Base-by-base conservation (phyloP, 257 asterid genomes). In the Ilex aquifolium region DNA sequence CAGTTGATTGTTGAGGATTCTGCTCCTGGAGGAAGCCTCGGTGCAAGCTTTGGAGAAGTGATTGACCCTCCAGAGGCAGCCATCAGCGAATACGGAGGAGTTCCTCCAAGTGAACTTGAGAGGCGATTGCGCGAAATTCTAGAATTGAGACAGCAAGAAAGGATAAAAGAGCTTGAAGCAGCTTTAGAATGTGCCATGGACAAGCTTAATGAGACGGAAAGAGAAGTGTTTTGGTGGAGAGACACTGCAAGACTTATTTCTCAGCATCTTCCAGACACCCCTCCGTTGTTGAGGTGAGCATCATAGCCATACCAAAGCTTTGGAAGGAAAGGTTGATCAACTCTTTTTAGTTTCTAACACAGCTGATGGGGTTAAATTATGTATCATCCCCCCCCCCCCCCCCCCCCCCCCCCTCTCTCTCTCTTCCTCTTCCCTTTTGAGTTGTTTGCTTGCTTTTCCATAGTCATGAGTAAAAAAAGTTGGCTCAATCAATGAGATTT, bases 141-240 rank as follows among this genome's bases (percentile, higher is more conserved):
- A 69, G 85, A 81, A 69, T 59, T 50, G 32, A 79, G 89, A 69
- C 95, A 81, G 72, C 59, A 82, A 54, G 86, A 84, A 40, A 79
- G 76, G 70, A 89, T 89, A 54, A 64, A 55, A 49, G 91, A 83
- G 67, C 85, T 89, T 7, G 95, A 88, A 73, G 63, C 79, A 31
- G 86, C 84, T 63, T 60, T 88, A 21, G 82, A 80, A 8, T 68
- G 65, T 30, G 85, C 90, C 55, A 69, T 75, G 63, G 69, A 76
- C 61, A 68, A 81, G 56, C 81, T 86, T 50, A 76, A 72, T 17
- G 80, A 77, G 59, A 84, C 65, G 32, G 83, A 82, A 59, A 73
- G 67, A 49, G 89, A 86, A 73, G 73, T 86, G 15, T 65, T 68
- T 8, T 74, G 89, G 83, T 88, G 95, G 96, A 86, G 69, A 74